Conservation (phyloP, 139 green algal species). For the Chlamydomonas urium region DNA sequence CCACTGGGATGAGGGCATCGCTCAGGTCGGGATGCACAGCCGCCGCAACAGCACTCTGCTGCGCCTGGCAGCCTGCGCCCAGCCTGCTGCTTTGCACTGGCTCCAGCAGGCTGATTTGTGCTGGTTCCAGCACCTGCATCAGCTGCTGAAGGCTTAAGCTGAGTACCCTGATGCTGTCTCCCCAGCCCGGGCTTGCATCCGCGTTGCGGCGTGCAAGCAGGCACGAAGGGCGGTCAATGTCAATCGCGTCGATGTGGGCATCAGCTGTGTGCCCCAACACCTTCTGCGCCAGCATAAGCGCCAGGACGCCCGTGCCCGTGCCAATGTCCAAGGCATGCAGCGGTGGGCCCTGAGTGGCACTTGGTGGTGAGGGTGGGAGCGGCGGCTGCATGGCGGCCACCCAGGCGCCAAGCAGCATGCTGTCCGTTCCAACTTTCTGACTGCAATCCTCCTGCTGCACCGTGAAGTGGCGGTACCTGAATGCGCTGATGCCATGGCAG, state of each 20-base stretch:
- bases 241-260: conserved; percentile 27
- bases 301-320: conserved; percentile 41
- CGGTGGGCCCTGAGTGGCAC: neutral
- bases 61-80: too few relatives aligned
- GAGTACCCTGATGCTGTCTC: too few relatives aligned
- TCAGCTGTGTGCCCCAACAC: neutral
- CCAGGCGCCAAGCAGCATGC: conserved; percentile 8
- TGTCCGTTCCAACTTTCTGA: conserved; percentile 7
- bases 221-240: conserved; percentile 27
- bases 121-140: too few relatives aligned
- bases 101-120: too few relatives aligned
- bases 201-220: conserved; percentile 31
- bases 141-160: too few relatives aligned
- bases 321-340: conserved; percentile 31
- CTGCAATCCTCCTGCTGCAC: neutral
- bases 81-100: too few relatives aligned
- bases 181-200: conserved; percentile 10
- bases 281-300: conserved; percentile 45
- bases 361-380: neutral
- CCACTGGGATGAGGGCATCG: too few relatives aligned
- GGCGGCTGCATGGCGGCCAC: neutral
- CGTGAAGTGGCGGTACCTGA: conserved; percentile 5
- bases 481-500: neutral
- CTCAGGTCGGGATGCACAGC: too few relatives aligned
- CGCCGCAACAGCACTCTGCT: too few relatives aligned